Evolutionary conservation across 768 basidiomycete species (phyloP).

Genomic region (Boletus barrowsii): DNA sequence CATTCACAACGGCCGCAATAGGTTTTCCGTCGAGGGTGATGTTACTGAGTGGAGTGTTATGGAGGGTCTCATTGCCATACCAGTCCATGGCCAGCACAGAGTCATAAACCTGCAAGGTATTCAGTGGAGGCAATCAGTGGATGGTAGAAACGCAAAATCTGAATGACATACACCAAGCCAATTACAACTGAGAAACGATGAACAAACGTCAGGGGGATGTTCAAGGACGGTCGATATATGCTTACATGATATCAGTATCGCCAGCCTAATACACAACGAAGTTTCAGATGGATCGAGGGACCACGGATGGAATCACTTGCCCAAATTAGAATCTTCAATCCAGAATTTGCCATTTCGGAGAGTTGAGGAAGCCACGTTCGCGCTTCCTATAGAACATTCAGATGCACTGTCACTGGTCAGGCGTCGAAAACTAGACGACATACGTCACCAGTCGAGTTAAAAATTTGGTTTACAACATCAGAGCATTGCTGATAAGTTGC

Average conservation of each 20-base stretch:
- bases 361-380: constrained; percentile 38
- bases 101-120: constrained; percentile 28
- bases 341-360: constrained; percentile 32
- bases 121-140: background rate
- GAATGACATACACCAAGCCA: constrained; percentile 34
- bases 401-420: background rate
- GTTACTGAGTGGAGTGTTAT: constrained; percentile 43
- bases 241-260: constrained; percentile 28
- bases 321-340: constrained; percentile 41
- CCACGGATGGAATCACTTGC: constrained; percentile 15
- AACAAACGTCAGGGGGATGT: constrained; percentile 2
- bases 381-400: constrained; percentile 24
- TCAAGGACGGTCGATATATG: background rate
- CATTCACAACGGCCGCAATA: constrained; percentile 60
- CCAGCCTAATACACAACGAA: constrained; percentile 18
- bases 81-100: constrained; percentile 45
- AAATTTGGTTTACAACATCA: constrained; percentile 39
- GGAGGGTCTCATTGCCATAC: constrained; percentile 41
- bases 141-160: background rate
- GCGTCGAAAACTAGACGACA: constrained; percentile 9
- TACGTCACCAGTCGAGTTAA: constrained; percentile 56
- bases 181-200: constrained; percentile 10
- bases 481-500: constrained; percentile 48
- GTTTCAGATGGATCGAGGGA: background rate
- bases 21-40: constrained; percentile 53